Percentiles rank a stretch among this genome's conserved stretches.
These are phyloP conservation scores for Yarrowia sp. DNA, from an alignment of 805 yeast species.

Conservation along the genomic window DNA sequence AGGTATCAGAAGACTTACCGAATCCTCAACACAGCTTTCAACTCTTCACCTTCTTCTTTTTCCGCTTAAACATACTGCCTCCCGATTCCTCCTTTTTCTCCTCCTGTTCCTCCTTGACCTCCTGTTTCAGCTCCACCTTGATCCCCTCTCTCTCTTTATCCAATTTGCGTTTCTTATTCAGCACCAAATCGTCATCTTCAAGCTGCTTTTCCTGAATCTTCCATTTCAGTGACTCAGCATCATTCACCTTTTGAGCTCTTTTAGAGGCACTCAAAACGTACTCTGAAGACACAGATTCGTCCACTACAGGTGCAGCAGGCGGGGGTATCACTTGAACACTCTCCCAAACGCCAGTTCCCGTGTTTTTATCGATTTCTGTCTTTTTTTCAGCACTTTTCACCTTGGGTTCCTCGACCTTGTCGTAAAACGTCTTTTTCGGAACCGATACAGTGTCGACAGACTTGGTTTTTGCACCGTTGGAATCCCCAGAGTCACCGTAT, in stretches of 20 bases:
- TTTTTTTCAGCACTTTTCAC: not conserved
- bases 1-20: no score
- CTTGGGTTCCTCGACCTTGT: not conserved
- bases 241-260: slow-evolving; percentile 19
- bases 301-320: slow-evolving; percentile 3
- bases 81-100: slow-evolving; percentile 28
- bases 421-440: slow-evolving; percentile 16
- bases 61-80: slow-evolving; percentile 21
- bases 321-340: slow-evolving; percentile 10
- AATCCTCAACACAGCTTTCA: no score
- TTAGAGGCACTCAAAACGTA: slow-evolving; percentile 24
- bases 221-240: slow-evolving; percentile 3
- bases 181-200: slow-evolving; percentile 40
- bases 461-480: not conserved
- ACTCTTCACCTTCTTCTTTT: slow-evolving; percentile 28
- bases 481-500: not conserved
- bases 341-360: slow-evolving; percentile 26
- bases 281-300: not conserved
- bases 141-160: not conserved
- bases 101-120: not conserved
- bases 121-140: slow-evolving; percentile 21
- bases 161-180: slow-evolving; percentile 1
- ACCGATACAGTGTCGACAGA: not conserved
- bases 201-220: slow-evolving; percentile 43
- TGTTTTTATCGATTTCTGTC: slow-evolving; percentile 11